Base-by-base conservation (phyloP, 208 protist species). In the Balamuthia mandrillaris region DNA sequence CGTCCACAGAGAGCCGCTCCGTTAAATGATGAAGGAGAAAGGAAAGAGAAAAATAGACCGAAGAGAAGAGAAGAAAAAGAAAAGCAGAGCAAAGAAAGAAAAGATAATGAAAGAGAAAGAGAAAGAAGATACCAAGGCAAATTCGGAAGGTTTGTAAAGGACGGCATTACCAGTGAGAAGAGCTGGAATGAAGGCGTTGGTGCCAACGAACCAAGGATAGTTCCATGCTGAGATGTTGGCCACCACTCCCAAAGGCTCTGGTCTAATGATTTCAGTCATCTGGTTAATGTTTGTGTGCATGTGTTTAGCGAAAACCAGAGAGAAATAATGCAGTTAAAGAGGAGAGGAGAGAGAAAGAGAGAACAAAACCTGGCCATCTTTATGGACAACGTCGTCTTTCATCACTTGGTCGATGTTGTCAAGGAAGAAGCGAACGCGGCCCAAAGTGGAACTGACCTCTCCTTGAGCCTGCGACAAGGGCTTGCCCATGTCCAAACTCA, bases 171-270 rank as follows among this genome's bases (percentile, higher is more conserved):
- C 88, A 39, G 88, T 78, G 4, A 90, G 51, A 2, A 90, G 70
- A 0, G 88, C 88, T 29, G 88, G 88, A 16, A 85, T 42, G 31
- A 86, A 81, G 5, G 86, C 84, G 37, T 90, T 90, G 18, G 70
- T 24, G 29, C 72, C 60, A 29, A 90, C 81, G 47, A 90, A 90
- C 29, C 51, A 88, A 41, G 88, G 88, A 39, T 90, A 90, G 45
- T 90, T 90, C 88, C 88, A 90, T 27, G 88, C 63, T 1, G 88
- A 78, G 37, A 90, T 90, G 47, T 86, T 88, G 21, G 75, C 78
- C 41, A 90, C 61, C 2, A 90, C 79, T 54, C 88, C 82, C 37
- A 82, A 31, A 7, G 74, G 74, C 49, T 82, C 74, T 14, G 27
- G 41, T 21, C 31, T 56, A 24, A 82, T 56, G 14, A 37, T 79